Evolutionary conservation across 305 asterid genomes (phyloP).

Genomic region (Withania somnifera): DNA sequence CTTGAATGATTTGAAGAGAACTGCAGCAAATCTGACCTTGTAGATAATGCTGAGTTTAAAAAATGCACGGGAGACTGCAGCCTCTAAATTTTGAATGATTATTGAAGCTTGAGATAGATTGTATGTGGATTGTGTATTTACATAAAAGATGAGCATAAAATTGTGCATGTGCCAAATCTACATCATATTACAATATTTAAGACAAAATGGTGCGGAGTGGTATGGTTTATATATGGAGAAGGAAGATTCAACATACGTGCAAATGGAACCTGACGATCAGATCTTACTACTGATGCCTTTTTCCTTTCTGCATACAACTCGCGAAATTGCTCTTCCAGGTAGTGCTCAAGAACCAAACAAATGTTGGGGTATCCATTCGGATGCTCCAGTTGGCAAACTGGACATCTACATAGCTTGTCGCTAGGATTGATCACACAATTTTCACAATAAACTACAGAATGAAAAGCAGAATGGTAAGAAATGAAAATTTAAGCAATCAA

Average conservation of each 20-base stretch:
- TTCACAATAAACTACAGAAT: constrained; percentile 59
- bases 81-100: neutral
- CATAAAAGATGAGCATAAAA: neutral
- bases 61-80: neutral
- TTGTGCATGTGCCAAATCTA: neutral
- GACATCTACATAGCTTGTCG: constrained; percentile 39
- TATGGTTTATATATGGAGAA: neutral
- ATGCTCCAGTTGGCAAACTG: constrained; percentile 46
- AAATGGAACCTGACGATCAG: constrained; percentile 19
- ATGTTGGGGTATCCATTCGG: constrained; percentile 51
- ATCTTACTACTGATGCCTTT: constrained; percentile 9
- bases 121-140: neutral
- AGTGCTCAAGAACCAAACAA: constrained; percentile 54
- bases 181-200: neutral
- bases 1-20: neutral
- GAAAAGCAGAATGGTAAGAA: constrained; percentile 8
- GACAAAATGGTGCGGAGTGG: neutral
- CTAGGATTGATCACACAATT: constrained; percentile 31
- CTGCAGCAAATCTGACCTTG: neutral
- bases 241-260: constrained; percentile 23
- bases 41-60: neutral
- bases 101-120: neutral
- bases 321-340: constrained; percentile 42
- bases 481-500: neutral
- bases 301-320: constrained; percentile 39